Evolutionary conservation across 495 filamentous ascomycete genomes (phyloP).

Genomic region (Xylaria telfairii): DNA sequence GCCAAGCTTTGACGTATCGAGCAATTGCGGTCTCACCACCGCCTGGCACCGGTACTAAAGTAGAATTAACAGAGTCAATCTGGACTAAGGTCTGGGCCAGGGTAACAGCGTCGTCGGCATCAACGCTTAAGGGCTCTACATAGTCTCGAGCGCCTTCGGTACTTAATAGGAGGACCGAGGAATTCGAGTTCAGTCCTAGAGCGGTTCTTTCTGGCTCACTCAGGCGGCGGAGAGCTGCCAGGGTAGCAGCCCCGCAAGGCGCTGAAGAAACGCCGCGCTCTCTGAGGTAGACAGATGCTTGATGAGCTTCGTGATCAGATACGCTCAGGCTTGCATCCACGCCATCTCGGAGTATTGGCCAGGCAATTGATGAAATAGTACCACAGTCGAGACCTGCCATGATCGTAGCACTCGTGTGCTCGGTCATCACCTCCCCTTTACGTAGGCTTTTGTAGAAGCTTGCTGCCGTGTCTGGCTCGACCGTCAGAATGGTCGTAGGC

Average conservation of each 20-base stretch:
- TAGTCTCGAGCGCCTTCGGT: conserved; percentile 43
- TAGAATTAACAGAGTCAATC: conserved; percentile 55
- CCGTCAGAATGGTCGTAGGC: conserved; percentile 52
- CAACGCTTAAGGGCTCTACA: conserved; percentile 38
- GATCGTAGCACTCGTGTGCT: conserved; percentile 61
- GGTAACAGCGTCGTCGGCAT: conserved; percentile 42
- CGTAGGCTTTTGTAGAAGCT: conserved; percentile 61
- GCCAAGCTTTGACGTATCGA: conserved; percentile 50
- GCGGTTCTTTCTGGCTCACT: conserved; percentile 34
- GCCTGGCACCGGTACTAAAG: conserved; percentile 45
- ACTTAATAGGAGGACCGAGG: conserved; percentile 57
- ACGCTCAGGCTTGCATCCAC: conserved; percentile 66
- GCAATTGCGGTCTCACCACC: conserved; percentile 51
- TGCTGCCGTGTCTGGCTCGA: conserved; percentile 69
- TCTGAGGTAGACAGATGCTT: conserved; percentile 57
- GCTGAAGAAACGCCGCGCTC: conserved; percentile 56
- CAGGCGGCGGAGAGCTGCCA: conserved; percentile 62
- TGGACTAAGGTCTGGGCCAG: conserved; percentile 48
- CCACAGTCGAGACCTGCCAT: conserved; percentile 76
- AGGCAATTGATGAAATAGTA: conserved; percentile 66
- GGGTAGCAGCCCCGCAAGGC: conserved; percentile 67
- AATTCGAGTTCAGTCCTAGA: conserved; percentile 47
- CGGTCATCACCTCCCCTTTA: conserved; percentile 47
- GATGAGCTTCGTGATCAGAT: conserved; percentile 61
- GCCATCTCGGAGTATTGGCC: conserved; percentile 60